phyloP scores from a whole-genome alignment of 2,329 filamentous ascomycete species.

The Arthrobotrys conoides region DNA sequence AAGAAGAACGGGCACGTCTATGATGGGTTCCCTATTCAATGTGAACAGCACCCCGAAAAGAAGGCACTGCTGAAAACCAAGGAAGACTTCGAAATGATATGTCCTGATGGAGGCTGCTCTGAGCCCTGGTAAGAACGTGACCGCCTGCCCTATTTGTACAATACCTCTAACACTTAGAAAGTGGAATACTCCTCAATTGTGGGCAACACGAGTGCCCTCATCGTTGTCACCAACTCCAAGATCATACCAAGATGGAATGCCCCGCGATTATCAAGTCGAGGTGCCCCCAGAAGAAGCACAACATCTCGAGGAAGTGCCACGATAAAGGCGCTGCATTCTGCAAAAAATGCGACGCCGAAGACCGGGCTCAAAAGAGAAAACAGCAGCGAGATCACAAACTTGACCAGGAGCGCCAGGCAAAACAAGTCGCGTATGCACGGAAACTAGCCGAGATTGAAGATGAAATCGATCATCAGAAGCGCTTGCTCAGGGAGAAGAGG shows the following conservation, averaged over 20 bases:
- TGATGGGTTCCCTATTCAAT: constrained; percentile 75
- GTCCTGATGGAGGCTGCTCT: constrained; percentile 79
- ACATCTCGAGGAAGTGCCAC: constrained; percentile 69
- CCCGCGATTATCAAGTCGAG: constrained; percentile 67
- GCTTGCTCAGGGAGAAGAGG: constrained; percentile 67
- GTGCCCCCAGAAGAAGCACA: constrained; percentile 72
- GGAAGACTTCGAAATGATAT: constrained; percentile 74
- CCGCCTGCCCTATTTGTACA: neutral
- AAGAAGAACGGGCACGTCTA: constrained; percentile 71
- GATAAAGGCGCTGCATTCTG: constrained; percentile 68
- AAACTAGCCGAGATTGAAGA: constrained; percentile 71
- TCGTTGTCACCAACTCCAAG: constrained; percentile 75
- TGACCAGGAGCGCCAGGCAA: constrained; percentile 70
- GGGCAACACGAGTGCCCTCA: constrained; percentile 73
- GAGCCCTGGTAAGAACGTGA: constrained; percentile 72
- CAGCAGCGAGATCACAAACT: constrained; percentile 70
- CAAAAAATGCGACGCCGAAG: constrained; percentile 71
- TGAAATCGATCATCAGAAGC: constrained; percentile 71
- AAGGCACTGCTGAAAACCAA: constrained; percentile 69
- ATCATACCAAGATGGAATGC: constrained; percentile 74
- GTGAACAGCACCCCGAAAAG: constrained; percentile 73
- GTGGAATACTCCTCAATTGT: constrained; percentile 72
- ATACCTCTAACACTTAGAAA: constrained; percentile 64
- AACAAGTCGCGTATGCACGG: constrained; percentile 69
- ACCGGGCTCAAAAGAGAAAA: constrained; percentile 68